phyloP scores from a whole-genome alignment of 106 monocot genomes.

The Dioscorea alata region DNA sequence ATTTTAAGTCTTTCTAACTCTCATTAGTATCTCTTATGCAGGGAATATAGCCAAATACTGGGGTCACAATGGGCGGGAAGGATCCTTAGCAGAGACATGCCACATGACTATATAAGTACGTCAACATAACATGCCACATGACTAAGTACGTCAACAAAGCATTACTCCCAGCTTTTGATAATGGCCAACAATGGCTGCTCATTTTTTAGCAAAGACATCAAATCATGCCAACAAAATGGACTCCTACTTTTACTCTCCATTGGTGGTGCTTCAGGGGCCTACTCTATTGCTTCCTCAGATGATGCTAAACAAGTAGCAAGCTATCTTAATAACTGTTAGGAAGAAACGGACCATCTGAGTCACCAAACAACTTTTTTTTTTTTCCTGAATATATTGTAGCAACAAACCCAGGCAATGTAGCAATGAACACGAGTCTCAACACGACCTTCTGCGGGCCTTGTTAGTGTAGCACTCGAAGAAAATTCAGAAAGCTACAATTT shows the following conservation, averaged over 20 bases:
- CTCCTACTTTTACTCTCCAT: conserved; percentile 41
- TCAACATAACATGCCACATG: too few species aligned
- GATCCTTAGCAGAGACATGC: conserved; percentile 40
- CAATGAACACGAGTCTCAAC: too few species aligned
- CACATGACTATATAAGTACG: conserved; percentile 32
- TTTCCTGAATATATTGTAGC: too few species aligned
- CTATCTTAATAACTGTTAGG: conserved; percentile 53
- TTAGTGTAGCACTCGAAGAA: too few species aligned
- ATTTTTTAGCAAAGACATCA: conserved; percentile 30
- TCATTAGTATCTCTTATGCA: conserved; percentile 12
- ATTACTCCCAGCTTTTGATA: conserved; percentile 56
- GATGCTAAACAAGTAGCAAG: conserved; percentile 34
- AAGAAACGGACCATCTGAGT: too few species aligned
- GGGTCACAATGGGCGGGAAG: conserved; percentile 73
- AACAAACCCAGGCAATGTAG: too few species aligned
- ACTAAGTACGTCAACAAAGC: too few species aligned
- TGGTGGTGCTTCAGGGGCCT: conserved; percentile 31
- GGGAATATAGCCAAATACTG: conserved; percentile 70
- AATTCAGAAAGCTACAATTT: too few species aligned
- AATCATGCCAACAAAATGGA: conserved; percentile 20
- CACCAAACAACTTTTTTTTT: too few species aligned
- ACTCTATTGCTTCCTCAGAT: conserved; percentile 24
- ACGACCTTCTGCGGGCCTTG: too few species aligned
- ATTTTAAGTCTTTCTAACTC: neutral
- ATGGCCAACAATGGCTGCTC: conserved; percentile 29